phyloP scores from a whole-genome alignment of 176 grass and related monocot genomes.

The Oryza longistaminata region DNA sequence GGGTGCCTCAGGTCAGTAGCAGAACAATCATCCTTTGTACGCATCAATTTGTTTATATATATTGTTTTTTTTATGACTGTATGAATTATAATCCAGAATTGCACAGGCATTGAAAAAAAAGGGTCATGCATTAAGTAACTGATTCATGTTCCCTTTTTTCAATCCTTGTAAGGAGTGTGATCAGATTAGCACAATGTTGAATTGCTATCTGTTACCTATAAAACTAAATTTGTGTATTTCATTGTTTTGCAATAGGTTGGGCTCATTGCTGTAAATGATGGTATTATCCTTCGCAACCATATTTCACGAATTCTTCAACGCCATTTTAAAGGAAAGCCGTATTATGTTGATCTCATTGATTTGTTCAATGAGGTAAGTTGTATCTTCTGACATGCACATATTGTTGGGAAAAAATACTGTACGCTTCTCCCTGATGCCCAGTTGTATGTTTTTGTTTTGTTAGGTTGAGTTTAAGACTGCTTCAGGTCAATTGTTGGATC shows the following conservation, averaged over 20 bases:
- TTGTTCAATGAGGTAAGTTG: conserved; percentile 88
- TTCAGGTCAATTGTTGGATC: conserved; percentile 92
- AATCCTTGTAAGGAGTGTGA: background rate
- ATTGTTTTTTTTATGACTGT: conserved; percentile 7
- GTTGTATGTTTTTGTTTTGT: conserved; percentile 23
- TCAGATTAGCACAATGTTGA: background rate
- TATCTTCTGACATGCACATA: conserved; percentile 21
- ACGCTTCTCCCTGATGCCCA: conserved; percentile 22
- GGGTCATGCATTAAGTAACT: background rate
- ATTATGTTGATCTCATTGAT: conserved; percentile 96
- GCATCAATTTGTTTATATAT: background rate
- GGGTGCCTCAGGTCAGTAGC: conserved; percentile 72
- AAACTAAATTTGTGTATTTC: conserved; percentile 32
- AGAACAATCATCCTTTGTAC: background rate
- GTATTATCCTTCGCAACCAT: conserved; percentile 93
- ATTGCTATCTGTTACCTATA: background rate
- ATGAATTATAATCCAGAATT: background rate
- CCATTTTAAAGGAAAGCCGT: conserved; percentile 84
- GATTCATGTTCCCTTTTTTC: conserved; percentile 11
- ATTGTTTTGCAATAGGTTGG: conserved; percentile 72
- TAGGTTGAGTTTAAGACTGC: conserved; percentile 99
- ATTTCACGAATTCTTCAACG: conserved; percentile 84
- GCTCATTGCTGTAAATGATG: conserved; percentile 96
- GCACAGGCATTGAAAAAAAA: background rate
- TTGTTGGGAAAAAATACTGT: background rate